Conservation (phyloP, 2,329 filamentous ascomycete genomes). For the Rhynchosporium graminicola region DNA sequence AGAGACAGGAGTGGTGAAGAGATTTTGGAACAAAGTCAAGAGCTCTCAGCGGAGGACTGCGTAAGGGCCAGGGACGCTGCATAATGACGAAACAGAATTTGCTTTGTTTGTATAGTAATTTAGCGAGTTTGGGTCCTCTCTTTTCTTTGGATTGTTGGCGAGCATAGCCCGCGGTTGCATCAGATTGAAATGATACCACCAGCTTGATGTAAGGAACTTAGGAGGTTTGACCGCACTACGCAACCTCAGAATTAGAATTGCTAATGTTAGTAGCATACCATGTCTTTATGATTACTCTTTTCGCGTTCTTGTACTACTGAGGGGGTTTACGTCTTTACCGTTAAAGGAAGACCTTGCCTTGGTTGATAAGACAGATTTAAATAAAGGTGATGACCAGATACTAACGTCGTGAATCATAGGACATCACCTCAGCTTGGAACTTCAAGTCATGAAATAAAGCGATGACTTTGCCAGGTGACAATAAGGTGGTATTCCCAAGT, state of each 20-base stretch:
- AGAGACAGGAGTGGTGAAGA: slow-evolving; percentile 59
- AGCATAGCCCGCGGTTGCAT: slow-evolving; percentile 22
- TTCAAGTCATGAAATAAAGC: no score
- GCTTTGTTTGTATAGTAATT: slow-evolving; percentile 18
- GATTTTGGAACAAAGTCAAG: slow-evolving; percentile 62
- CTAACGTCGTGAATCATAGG: no score
- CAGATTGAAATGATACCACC: slow-evolving; percentile 30
- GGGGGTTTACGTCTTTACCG: no score
- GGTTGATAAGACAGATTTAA: no score
- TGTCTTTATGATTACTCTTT: background rate
- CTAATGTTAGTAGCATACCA: slow-evolving; percentile 5
- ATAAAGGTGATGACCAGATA: no score
- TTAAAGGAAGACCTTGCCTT: no score
- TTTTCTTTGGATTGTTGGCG: slow-evolving; percentile 10
- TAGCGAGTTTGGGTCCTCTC: slow-evolving; percentile 15
- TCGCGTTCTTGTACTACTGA: no score
- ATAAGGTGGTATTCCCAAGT: no score
- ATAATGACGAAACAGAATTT: slow-evolving; percentile 3
- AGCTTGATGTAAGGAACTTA: slow-evolving; percentile 10
- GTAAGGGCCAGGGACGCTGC: background rate
- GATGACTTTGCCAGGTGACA: no score
- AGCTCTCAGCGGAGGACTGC: slow-evolving; percentile 34
- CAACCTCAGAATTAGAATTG: slow-evolving; percentile 6
- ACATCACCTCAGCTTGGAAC: no score
- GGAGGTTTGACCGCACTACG: background rate